Base-by-base conservation (phyloP, 768 basidiomycete genomes). In the Termitomyces sp. region DNA sequence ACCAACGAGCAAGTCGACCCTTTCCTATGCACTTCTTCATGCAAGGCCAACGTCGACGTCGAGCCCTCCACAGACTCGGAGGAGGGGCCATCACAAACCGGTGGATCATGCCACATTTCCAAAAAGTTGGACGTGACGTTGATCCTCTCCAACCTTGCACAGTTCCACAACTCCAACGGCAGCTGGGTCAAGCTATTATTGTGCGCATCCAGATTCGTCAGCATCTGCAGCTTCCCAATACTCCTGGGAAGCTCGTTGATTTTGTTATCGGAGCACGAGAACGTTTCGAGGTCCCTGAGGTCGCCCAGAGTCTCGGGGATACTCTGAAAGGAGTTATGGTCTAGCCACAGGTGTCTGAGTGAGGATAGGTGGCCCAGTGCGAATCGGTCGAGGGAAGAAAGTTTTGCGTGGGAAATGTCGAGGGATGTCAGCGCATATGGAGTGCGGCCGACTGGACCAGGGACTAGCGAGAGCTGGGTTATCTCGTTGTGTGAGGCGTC, bases 181-280 rank as follows among this genome's bases (percentile, higher is more conserved):
- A 98, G 74, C 64, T 87, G 85, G 5, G 79, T 82, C 49, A 98
- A 77, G 64, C 87, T 89, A 75, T 98, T 99, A 69, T 92, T 95
- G 69, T 98, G 95, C 2, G 89, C 89, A 64, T 97, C 93, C 44
- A 99, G 79, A 1, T 73, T 76, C 63, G 87, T 82, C 10, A 98
- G 81, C 46, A 83, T 85, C 72, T 85, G 84, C 48, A 98, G 77
- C 9, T 77, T 77, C 14, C 93, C 93, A 50, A 98, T 86, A 44
- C 82, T 84, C 12, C 77, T 70, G 0, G 97, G 97, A 0, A 98
- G 79, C 16, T 79, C 72, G 56, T 84, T 83, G 20, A 99, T 81
- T 63, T 87, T 82, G 74, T 98, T 98, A 71, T 98, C 92, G n/a
- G 92, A 91, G 68, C 92, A 93, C 12, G 89, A 90, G 7, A 99